Conservation (phyloP, 2,329 filamentous ascomycete species). For the Cytospora piceicola region DNA sequence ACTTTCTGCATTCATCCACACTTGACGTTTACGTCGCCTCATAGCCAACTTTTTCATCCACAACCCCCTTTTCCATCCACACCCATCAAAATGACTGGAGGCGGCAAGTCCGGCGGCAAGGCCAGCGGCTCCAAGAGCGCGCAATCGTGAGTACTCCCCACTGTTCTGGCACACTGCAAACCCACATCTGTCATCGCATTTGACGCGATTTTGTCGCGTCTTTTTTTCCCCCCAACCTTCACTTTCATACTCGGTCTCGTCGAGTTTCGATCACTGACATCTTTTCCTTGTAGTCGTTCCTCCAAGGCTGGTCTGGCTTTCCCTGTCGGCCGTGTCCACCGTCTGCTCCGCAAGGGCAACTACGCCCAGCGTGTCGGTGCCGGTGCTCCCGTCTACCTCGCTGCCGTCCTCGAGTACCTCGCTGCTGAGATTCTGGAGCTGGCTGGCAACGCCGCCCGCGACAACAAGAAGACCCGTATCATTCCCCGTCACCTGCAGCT, state of each 20-base stretch:
- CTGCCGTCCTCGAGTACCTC: slow-evolving; percentile 96
- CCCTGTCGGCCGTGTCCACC: slow-evolving; percentile 98
- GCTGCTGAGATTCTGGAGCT: slow-evolving; percentile 98
- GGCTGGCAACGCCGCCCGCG: slow-evolving; percentile 96
- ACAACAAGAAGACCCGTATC: slow-evolving; percentile 99
- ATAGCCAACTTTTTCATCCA: slow-evolving; percentile 38
- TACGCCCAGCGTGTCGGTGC: slow-evolving; percentile 99
- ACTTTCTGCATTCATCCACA: slow-evolving; percentile 39
- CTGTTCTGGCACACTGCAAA: neutral
- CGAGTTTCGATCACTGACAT: slow-evolving; percentile 44
- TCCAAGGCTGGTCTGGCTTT: slow-evolving; percentile 99
- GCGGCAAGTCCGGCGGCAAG: slow-evolving; percentile 99
- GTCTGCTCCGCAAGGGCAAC: slow-evolving; percentile 98
- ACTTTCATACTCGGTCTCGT: slow-evolving; percentile 27
- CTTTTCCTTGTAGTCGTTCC: slow-evolving; percentile 71
- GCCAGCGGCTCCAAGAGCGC: slow-evolving; percentile 98
- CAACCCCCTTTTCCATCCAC: slow-evolving; percentile 42
- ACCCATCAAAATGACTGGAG: slow-evolving; percentile 95
- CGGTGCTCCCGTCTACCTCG: slow-evolving; percentile 95
- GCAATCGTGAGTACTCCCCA: slow-evolving; percentile 79
- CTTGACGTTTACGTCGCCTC: slow-evolving; percentile 33
- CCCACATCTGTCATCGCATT: slow-evolving; percentile 4
- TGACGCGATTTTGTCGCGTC: slow-evolving; percentile 42
- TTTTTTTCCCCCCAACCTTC: slow-evolving; percentile 30
- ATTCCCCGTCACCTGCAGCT: slow-evolving; percentile 98